phyloP scores from a whole-genome alignment of 495 filamentous ascomycete genomes.

The Clavariopsis aquatica region DNA sequence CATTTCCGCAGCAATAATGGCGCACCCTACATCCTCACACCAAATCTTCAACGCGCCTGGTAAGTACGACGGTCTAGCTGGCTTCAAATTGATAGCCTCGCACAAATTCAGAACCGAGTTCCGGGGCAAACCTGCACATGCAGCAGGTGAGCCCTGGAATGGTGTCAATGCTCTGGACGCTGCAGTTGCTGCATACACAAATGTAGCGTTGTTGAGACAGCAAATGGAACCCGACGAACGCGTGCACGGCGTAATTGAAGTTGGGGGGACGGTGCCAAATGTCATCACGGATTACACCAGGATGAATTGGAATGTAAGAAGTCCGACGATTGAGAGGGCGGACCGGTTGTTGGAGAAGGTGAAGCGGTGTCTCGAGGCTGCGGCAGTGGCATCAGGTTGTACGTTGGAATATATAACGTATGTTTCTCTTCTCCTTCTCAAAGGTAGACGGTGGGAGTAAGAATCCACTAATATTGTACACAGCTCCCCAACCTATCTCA shows the following conservation, averaged over 20 bases:
- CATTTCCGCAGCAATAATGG: slow-evolving; percentile 64
- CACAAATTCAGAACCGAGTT: slow-evolving; percentile 50
- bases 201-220: not conserved
- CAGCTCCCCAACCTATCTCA: not conserved
- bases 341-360: not conserved
- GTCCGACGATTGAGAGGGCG: not conserved
- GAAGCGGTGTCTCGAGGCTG: not conserved
- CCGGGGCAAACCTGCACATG: slow-evolving; percentile 56
- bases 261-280: not conserved
- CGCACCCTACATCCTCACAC: slow-evolving; percentile 50
- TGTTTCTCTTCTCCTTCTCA: not conserved
- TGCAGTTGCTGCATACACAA: slow-evolving; percentile 55
- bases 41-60: slow-evolving; percentile 1
- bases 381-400: not conserved
- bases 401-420: not conserved
- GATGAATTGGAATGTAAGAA: not conserved
- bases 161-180: slow-evolving; percentile 66
- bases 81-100: slow-evolving; percentile 46
- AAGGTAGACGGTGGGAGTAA: not conserved
- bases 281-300: not conserved
- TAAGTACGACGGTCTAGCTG: slow-evolving; percentile 47
- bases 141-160: slow-evolving; percentile 62
- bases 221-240: not conserved
- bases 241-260: not conserved
- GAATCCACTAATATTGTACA: not conserved